Evolutionary conservation across 495 filamentous ascomycete species (phyloP).

Genomic region (Aspergillus coremiiformis): DNA sequence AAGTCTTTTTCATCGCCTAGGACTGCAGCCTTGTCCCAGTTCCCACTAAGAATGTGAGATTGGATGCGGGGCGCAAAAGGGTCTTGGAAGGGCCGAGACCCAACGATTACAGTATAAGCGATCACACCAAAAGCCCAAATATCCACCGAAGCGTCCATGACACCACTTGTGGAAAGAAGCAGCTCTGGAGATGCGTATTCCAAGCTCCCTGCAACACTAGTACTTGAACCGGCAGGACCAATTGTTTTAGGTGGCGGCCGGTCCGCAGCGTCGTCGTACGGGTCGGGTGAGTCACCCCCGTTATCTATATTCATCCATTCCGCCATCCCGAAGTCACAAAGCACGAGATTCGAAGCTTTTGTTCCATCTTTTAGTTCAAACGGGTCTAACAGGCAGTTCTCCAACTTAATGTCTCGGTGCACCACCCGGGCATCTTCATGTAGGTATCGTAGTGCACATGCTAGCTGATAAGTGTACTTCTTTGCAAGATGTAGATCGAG

Average conservation of each 20-base stretch:
- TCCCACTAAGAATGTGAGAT: constrained; percentile 53
- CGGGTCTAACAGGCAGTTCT: constrained; percentile 67
- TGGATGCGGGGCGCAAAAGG: constrained; percentile 51
- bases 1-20: constrained; percentile 25
- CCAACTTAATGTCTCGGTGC: constrained; percentile 69
- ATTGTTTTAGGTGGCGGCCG: constrained; percentile 42
- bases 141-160: constrained; percentile 53
- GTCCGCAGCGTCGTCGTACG: constrained; percentile 41
- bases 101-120: constrained; percentile 54
- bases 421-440: constrained; percentile 67
- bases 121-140: constrained; percentile 70
- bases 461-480: constrained; percentile 61
- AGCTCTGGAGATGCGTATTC: constrained; percentile 61
- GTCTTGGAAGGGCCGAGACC: constrained; percentile 62
- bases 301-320: constrained; percentile 58
- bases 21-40: constrained; percentile 53
- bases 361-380: constrained; percentile 38
- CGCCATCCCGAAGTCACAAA: constrained; percentile 73
- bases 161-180: constrained; percentile 38
- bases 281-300: constrained; percentile 42
- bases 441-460: constrained; percentile 61
- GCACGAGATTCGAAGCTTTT: constrained; percentile 47
- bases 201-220: constrained; percentile 54
- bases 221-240: constrained; percentile 50
- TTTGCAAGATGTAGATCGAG: constrained; percentile 46